Evolutionary conservation across 371 early-diverging fungal species (phyloP), one percentile per base, ranked within the genome.

Genomic region (Zychaea mexicana): DNA sequence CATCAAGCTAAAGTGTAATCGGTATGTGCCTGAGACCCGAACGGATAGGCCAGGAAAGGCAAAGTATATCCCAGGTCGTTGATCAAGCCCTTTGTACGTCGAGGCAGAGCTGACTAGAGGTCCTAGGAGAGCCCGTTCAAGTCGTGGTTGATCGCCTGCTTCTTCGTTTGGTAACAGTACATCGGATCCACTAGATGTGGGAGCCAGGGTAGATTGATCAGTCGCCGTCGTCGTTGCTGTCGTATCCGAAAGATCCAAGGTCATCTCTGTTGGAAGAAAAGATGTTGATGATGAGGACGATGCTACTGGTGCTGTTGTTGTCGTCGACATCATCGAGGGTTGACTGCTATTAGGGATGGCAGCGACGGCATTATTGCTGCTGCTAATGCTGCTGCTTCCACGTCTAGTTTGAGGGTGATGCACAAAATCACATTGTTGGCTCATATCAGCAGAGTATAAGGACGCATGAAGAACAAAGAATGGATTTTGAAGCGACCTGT

Each of bases 41-140:
- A 86, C 74, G 52, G 73, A 74, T 13, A 86, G 30, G 42, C 83
- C 85, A 45, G 78, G 74, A 61, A 85, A 85, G 21, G 83, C 67
- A 85, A 58, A 58, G n/a, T 58, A 58, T 6, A 58, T 79, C 19
- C 79, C 84, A 52, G 71, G 69, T 7, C 69, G 60, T 56, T 79
- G 66, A 36, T 88, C 73, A 2, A 82, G 53, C 42, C 82, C 82
- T 27, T 68, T 55, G 8, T 88, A 77, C 26, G 77, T 67, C 12
- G 73, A 70, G 21, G 85, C 76, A 0, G 86, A 78, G 5, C 87
- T 71, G 19, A 85, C 82, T 8, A 84, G 75, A 3, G 87, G 74
- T 0, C 91, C 91, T 10, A 89, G 74, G 5, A 87, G 61, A 19
- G 76, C 49, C 12, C 49, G 38, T 36, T 36, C 38, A n/a, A n/a